Percentiles rank a stretch among this genome's conserved stretches.
Evolutionary conservation across 2,329 filamentous ascomycete species (phyloP).

Genomic region (Hyphodiscus sp.): DNA sequence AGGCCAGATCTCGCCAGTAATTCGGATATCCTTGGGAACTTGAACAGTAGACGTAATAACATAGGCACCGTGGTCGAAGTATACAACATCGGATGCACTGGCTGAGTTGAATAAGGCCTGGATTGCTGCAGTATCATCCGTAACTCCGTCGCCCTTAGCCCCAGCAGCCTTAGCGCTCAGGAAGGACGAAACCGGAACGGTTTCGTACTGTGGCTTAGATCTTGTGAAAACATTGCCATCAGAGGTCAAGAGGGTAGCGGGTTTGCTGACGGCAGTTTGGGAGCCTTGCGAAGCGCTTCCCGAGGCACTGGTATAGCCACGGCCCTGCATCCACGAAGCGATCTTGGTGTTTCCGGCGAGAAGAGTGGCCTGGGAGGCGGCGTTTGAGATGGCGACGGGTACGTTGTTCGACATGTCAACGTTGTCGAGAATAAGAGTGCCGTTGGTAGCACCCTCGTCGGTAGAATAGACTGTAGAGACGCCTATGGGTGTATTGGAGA

Average conservation of each 20-base stretch:
- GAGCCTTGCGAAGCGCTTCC: slow-evolving; percentile 54
- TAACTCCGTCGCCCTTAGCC: slow-evolving; percentile 78
- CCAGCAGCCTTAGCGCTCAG: slow-evolving; percentile 77
- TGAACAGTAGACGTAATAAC: slow-evolving; percentile 62
- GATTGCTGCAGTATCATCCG: slow-evolving; percentile 82
- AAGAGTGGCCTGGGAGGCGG: slow-evolving; percentile 50
- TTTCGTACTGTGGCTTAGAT: slow-evolving; percentile 83
- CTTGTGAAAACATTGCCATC: slow-evolving; percentile 70
- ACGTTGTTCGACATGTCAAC: slow-evolving; percentile 70
- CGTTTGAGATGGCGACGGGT: slow-evolving; percentile 57
- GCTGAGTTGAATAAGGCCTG: slow-evolving; percentile 69
- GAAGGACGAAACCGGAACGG: slow-evolving; percentile 60
- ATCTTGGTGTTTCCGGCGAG: slow-evolving; percentile 66
- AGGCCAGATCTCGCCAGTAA: slow-evolving; percentile 89
- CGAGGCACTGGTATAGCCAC: slow-evolving; percentile 50
- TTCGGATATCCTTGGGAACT: slow-evolving; percentile 73
- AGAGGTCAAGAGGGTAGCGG: slow-evolving; percentile 54
- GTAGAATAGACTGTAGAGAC: slow-evolving; percentile 68
- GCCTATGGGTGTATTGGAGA: slow-evolving; percentile 69
- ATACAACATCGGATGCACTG: slow-evolving; percentile 58
- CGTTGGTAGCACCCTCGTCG: slow-evolving; percentile 60
- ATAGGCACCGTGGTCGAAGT: slow-evolving; percentile 65
- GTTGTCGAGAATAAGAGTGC: slow-evolving; percentile 81
- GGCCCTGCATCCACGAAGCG: slow-evolving; percentile 72
- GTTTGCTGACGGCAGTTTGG: slow-evolving; percentile 53